These are phyloP conservation scores for Phoma sp. DNA, from an alignment of 2,329 filamentous ascomycete species.

Conservation along the genomic window DNA sequence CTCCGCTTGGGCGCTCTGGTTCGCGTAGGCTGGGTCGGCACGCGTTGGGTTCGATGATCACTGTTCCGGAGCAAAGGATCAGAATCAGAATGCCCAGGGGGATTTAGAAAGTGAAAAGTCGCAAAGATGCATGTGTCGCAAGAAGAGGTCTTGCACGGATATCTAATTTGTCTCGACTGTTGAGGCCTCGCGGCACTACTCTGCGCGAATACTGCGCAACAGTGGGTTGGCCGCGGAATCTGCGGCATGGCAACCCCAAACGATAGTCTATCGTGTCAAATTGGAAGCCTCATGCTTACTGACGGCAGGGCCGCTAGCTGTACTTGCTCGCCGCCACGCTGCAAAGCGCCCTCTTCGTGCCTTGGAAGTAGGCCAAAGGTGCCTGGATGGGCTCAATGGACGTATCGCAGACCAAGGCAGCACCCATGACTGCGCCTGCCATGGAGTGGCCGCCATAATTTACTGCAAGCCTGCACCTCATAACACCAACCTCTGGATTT, in stretches of 20 bases:
- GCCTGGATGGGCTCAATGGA: conserved; percentile 10
- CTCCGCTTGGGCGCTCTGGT: not conserved
- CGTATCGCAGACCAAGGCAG: conserved; percentile 13
- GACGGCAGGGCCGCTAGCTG: conserved; percentile 25
- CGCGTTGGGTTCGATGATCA: not conserved
- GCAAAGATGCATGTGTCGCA: not conserved
- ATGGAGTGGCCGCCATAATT: conserved; percentile 3
- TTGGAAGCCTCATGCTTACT: conserved; percentile 14
- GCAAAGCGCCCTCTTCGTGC: conserved; percentile 16
- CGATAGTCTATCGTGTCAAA: conserved; percentile 7
- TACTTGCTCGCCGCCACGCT: conserved; percentile 22
- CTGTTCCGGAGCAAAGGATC: not conserved
- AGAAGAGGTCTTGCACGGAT: conserved; percentile 7
- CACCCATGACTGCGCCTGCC: conserved; percentile 12
- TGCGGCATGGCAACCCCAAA: conserved; percentile 24
- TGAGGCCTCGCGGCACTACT: conserved; percentile 27
- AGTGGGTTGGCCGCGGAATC: conserved; percentile 29
- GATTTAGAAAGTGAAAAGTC: not conserved
- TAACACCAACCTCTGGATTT: conserved; percentile 2
- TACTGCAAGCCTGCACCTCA: conserved; percentile 6
- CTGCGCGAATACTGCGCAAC: conserved; percentile 24
- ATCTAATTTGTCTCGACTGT: conserved; percentile 13
- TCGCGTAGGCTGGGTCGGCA: conserved; percentile 1
- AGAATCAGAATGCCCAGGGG: not conserved
- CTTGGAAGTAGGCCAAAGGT: conserved; percentile 19